phyloP scores from a whole-genome alignment of 2,329 filamentous ascomycete genomes.

The Sporothrix phasma region DNA sequence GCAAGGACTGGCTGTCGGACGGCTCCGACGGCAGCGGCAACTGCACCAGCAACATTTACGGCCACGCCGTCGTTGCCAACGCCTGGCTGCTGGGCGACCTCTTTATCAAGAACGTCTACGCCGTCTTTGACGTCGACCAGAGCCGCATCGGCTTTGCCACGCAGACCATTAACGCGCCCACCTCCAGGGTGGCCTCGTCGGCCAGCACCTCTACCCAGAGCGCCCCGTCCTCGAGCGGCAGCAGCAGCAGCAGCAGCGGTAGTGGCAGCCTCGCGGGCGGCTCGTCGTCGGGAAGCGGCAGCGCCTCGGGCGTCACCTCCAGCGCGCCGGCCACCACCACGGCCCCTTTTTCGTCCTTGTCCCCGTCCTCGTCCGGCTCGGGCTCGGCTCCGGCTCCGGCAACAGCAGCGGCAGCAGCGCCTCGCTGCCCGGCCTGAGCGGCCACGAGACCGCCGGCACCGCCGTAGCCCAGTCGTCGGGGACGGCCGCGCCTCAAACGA shows the following conservation, averaged over 20 bases:
- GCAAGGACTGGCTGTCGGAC: constrained; percentile 59
- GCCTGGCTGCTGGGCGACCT: constrained; percentile 76
- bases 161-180: not conserved
- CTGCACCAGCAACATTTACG: constrained; percentile 66
- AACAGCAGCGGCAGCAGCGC: not conserved
- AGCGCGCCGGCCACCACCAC: constrained; percentile 19
- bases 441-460: constrained; percentile 28
- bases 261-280: not conserved
- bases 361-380: constrained; percentile 2
- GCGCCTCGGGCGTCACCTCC: constrained; percentile 9
- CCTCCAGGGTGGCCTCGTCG: not conserved
- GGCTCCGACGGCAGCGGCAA: constrained; percentile 27
- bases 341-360: constrained; percentile 14
- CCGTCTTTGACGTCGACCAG: constrained; percentile 69
- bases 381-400: too few relatives aligned
- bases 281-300: not conserved
- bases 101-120: constrained; percentile 84
- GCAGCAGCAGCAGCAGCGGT: not conserved
- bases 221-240: not conserved
- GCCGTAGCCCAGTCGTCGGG: constrained; percentile 21
- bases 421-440: constrained; percentile 27
- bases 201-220: not conserved
- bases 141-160: constrained; percentile 36
- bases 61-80: constrained; percentile 53
- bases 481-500: constrained; percentile 16